Conservation (phyloP, 495 filamentous ascomycete species). For the Thozetella sp. region DNA sequence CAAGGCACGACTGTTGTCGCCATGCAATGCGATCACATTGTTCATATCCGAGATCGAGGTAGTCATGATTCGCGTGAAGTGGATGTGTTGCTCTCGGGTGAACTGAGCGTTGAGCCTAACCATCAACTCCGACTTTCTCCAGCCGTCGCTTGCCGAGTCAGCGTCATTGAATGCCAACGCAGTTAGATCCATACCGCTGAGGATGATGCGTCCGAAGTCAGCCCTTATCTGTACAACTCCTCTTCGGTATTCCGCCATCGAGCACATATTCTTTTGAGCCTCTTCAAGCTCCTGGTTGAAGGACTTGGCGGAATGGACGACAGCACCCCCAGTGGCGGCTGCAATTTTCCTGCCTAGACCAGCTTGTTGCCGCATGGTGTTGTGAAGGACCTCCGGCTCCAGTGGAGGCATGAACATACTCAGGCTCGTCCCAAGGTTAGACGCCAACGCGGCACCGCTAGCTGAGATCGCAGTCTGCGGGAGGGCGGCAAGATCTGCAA, state of each 20-base stretch:
- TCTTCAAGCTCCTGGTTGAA: conserved; percentile 12
- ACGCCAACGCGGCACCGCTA: too few species aligned
- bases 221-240: conserved; percentile 37
- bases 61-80: conserved; percentile 44
- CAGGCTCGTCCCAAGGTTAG: too few species aligned
- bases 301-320: neutral
- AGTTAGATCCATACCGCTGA: conserved; percentile 17
- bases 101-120: conserved; percentile 16
- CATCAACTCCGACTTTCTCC: conserved; percentile 17
- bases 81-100: conserved; percentile 10
- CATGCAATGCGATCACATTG: conserved; percentile 26
- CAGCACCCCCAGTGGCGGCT: neutral
- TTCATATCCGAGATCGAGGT: conserved; percentile 33
- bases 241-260: conserved; percentile 11
- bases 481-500: neutral
- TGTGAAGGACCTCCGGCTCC: conserved; percentile 12
- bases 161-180: conserved; percentile 17
- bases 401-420: conserved; percentile 3
- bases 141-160: conserved; percentile 9
- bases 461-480: neutral
- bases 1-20: conserved; percentile 16
- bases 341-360: neutral
- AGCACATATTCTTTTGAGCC: conserved; percentile 10
- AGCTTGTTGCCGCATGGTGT: conserved; percentile 32
- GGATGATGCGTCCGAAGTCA: conserved; percentile 42